These are phyloP conservation scores for Dendrobium catenatum DNA, from an alignment of 106 monocot genomes.

Conservation along the genomic window DNA sequence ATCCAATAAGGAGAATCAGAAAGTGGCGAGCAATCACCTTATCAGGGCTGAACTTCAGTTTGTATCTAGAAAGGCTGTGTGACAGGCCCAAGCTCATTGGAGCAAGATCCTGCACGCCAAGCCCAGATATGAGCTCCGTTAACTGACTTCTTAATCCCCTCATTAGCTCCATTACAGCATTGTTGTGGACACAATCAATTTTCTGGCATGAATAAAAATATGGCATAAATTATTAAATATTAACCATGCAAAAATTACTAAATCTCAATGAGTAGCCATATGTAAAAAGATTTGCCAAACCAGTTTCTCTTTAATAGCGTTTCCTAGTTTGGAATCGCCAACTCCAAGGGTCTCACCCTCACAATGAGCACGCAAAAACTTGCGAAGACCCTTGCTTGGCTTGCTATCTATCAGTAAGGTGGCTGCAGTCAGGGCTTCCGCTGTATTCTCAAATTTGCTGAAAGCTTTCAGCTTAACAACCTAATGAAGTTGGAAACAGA, in stretches of 20 bases:
- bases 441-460: slow-evolving; percentile 89
- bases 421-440: slow-evolving; percentile 69
- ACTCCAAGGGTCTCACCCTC: slow-evolving; percentile 83
- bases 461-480: slow-evolving; percentile 88
- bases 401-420: slow-evolving; percentile 86
- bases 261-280: background rate
- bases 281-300: slow-evolving; percentile 17
- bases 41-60: slow-evolving; percentile 96
- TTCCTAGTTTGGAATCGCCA: slow-evolving; percentile 95
- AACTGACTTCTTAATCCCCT: slow-evolving; percentile 87
- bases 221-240: slow-evolving; percentile 1
- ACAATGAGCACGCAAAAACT: slow-evolving; percentile 75
- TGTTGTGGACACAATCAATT: slow-evolving; percentile 88
- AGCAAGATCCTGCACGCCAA: slow-evolving; percentile 79
- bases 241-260: background rate
- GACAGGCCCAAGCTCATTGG: slow-evolving; percentile 98
- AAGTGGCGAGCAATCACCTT: slow-evolving; percentile 40
- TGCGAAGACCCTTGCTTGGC: slow-evolving; percentile 80
- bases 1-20: background rate
- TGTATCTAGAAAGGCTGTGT: slow-evolving; percentile 90
- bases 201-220: slow-evolving; percentile 34
- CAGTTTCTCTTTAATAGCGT: slow-evolving; percentile 91
- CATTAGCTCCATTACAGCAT: slow-evolving; percentile 95
- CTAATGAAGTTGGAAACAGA: slow-evolving; percentile 21
- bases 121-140: slow-evolving; percentile 79